Evolutionary conservation across 495 filamentous ascomycete species (phyloP), one percentile per base, ranked within the genome.

Genomic region (Penicillium samsonianum): DNA sequence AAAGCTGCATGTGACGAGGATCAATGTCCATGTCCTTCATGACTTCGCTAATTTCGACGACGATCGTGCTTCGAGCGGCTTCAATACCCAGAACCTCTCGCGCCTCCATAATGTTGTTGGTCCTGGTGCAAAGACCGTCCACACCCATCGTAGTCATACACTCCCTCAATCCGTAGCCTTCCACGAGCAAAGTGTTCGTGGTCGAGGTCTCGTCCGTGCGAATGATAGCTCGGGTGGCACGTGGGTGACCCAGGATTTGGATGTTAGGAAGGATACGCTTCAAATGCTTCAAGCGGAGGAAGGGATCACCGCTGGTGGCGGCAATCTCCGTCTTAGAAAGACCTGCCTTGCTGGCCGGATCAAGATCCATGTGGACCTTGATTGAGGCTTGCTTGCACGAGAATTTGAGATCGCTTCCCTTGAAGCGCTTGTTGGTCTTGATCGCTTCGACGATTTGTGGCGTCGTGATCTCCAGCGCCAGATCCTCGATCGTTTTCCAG

Each of bases 21-120:
- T 98, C 94, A 62, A 98, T 97, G 75, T 86, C 85, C 94, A 98
- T 97, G 65, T 85, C 84, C 44, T 79, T 83, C 91, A 96, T 96
- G 67, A 96, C 92, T 20, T 71, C 71, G 48, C 77, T 74, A 65
- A 96, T 96, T 76, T 96, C 92, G 17, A 74, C 76, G 42, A 91
- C 83, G 65, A 96, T 96, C 14, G 90, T 93, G 10, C 78, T 80
- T 42, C 92, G 87, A 12, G 94, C 94, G 8, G 95, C 94, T 75
- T 98, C 94, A 61, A 98, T 98, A 53, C 94, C 94, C 20, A 98
- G 85, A n/a, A 98, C 89, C n/a, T 91, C 85, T 22, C 82, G 80
- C 61, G 86, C 88, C 71, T 98, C 94, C 82, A 97, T 90, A 60
- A 98, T 85, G 64, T 88, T 90, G 76, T 98, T 98, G 62, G 88